Evolutionary conservation across 73 alveolate species (phyloP).

Genomic region (Stentor coeruleus): DNA sequence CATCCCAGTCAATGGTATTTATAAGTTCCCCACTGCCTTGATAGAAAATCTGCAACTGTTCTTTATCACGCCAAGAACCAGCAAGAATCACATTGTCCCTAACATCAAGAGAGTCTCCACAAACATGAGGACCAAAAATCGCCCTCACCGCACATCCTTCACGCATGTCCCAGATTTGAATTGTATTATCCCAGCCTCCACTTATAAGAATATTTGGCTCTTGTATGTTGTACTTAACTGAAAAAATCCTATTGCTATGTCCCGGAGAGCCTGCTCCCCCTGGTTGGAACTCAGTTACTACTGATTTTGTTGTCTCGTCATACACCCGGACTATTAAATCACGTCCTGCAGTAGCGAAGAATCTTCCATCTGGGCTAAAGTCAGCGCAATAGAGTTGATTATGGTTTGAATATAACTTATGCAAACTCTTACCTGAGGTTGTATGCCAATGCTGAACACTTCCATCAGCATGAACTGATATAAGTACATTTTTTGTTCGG

Average conservation of each 20-base stretch:
- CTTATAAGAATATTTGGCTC: conserved; percentile 54
- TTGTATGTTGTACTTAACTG: conserved; percentile 48
- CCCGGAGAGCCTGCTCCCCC: conserved; percentile 59
- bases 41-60: conserved; percentile 52
- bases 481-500: conserved; percentile 80
- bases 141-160: conserved; percentile 38
- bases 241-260: conserved; percentile 76
- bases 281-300: conserved; percentile 40
- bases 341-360: conserved; percentile 52
- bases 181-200: conserved; percentile 82
- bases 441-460: conserved; percentile 92
- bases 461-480: conserved; percentile 93
- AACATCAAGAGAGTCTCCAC: conserved; percentile 70
- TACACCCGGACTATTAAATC: conserved; percentile 50
- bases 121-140: conserved; percentile 66
- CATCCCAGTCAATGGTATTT: conserved; percentile 72
- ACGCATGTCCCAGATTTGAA: conserved; percentile 68
- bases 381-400: conserved; percentile 91
- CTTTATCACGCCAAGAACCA: conserved; percentile 52
- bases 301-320: conserved; percentile 52
- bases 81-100: conserved; percentile 50
- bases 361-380: conserved; percentile 88
- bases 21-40: conserved; percentile 59
- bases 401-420: conserved; percentile 81
- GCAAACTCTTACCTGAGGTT: conserved; percentile 89